Evolutionary conservation across 192 early-diverging fungal species (phyloP).

Genomic region (Coemansia sp.): DNA sequence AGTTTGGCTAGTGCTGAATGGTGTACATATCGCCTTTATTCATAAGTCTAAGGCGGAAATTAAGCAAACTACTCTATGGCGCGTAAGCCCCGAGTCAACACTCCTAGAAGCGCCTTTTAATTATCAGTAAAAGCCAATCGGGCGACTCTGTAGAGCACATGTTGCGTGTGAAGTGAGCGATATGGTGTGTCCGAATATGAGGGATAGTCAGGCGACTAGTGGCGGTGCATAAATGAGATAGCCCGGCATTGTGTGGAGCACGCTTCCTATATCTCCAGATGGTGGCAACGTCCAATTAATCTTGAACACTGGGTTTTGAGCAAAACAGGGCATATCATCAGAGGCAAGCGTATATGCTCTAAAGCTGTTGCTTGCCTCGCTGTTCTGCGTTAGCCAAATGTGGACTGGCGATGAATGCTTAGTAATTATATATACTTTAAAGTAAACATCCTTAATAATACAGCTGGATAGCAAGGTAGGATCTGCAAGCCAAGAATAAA

Average conservation of each 20-base stretch:
- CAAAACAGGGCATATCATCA: neutral
- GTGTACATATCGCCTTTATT: neutral
- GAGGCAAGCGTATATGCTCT: neutral
- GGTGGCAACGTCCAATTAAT: neutral
- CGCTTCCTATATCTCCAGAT: neutral
- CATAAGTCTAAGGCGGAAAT: neutral
- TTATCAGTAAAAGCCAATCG: neutral
- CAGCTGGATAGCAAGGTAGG: neutral
- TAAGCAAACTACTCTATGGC: neutral
- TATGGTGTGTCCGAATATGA: neutral
- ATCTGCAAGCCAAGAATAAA: neutral
- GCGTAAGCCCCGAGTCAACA: neutral
- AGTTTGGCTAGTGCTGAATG: neutral
- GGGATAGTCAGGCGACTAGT: neutral
- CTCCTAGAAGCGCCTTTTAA: neutral
- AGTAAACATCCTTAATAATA: neutral
- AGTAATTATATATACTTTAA: neutral
- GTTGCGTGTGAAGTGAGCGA: neutral
- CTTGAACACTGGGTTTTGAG: neutral
- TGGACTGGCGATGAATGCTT: neutral
- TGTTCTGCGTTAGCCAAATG: neutral
- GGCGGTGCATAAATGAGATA: constrained; percentile 1
- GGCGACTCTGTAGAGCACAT: neutral
- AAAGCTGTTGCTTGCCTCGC: neutral
- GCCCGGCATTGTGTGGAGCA: neutral